phyloP scores from a whole-genome alignment of 441 rosid genomes.

The Melastoma candidum region DNA sequence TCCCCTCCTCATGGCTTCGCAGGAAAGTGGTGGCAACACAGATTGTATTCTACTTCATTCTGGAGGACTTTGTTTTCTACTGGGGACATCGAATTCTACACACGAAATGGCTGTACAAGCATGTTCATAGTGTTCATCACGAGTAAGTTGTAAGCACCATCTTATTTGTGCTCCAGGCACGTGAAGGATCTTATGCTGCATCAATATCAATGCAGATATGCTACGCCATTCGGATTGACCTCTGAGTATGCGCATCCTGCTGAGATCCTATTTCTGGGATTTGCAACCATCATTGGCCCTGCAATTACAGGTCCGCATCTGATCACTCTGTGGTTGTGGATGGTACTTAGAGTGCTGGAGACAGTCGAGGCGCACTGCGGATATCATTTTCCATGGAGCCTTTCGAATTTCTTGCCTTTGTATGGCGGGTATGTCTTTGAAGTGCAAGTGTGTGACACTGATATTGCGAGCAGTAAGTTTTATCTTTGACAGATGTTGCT shows the following conservation, averaged over 20 bases:
- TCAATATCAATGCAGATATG: slow-evolving; percentile 44
- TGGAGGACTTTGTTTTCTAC: slow-evolving; percentile 93
- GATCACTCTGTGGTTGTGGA: slow-evolving; percentile 90
- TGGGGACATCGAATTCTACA: slow-evolving; percentile 96
- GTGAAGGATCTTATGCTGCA: slow-evolving; percentile 1
- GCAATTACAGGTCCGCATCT: slow-evolving; percentile 95
- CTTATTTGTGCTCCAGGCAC: background rate
- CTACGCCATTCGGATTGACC: slow-evolving; percentile 95
- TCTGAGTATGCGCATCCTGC: slow-evolving; percentile 99
- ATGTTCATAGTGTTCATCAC: slow-evolving; percentile 95
- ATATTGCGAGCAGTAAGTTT: background rate
- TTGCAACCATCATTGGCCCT: slow-evolving; percentile 92
- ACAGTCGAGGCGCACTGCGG: slow-evolving; percentile 99
- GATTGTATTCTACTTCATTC: slow-evolving; percentile 81
- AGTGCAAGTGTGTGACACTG: background rate
- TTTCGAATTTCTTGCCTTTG: slow-evolving; percentile 75
- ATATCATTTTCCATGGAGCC: slow-evolving; percentile 99
- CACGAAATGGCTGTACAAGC: slow-evolving; percentile 91
- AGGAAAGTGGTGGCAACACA: slow-evolving; percentile 71
- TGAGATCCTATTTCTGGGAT: slow-evolving; percentile 93
- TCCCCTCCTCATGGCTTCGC: slow-evolving; percentile 23
- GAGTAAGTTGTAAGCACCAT: slow-evolving; percentile 48
- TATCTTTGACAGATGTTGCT: background rate
- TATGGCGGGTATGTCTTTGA: slow-evolving; percentile 76
- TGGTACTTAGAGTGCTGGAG: slow-evolving; percentile 89